These are phyloP conservation scores for Hanseniaspora taiwanica DNA, from an alignment of 805 yeast species.

Conservation along the genomic window DNA sequence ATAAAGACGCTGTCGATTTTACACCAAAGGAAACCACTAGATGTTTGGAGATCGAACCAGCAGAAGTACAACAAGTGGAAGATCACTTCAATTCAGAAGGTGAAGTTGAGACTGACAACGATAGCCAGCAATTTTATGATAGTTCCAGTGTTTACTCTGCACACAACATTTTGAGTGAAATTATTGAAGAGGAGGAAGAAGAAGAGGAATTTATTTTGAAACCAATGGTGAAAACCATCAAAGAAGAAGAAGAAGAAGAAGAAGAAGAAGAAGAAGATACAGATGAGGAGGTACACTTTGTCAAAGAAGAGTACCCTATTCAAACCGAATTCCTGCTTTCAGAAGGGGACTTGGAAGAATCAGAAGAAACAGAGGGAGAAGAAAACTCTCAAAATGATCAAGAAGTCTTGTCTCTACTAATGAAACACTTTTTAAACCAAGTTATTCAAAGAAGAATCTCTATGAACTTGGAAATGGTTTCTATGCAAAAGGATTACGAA, in stretches of 20 bases:
- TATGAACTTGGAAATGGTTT: background rate
- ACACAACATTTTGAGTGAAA: conserved; percentile 1
- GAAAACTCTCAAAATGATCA: background rate
- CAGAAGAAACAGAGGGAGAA: background rate
- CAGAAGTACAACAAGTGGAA: background rate
- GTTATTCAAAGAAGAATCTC: background rate
- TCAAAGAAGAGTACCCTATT: background rate
- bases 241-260: conserved; percentile 1
- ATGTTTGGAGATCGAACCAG: background rate
- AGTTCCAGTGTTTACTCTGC: background rate
- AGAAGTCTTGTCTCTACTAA: background rate
- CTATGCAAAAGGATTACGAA: background rate
- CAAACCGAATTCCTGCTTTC: background rate
- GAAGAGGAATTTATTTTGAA: background rate
- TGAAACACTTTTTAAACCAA: background rate
- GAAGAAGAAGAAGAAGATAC: background rate
- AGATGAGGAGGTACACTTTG: background rate
- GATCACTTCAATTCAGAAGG: background rate
- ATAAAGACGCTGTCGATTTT: conserved; percentile 6
- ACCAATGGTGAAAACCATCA: background rate
- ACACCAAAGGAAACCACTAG: conserved; percentile 1
- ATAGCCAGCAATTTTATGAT: background rate
- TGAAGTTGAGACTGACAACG: background rate
- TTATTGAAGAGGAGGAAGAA: conserved; percentile 2
- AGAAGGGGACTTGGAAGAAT: background rate